phyloP scores from a whole-genome alignment of 352 stramenopile genomes.

The Phytophthora aleatoria region DNA sequence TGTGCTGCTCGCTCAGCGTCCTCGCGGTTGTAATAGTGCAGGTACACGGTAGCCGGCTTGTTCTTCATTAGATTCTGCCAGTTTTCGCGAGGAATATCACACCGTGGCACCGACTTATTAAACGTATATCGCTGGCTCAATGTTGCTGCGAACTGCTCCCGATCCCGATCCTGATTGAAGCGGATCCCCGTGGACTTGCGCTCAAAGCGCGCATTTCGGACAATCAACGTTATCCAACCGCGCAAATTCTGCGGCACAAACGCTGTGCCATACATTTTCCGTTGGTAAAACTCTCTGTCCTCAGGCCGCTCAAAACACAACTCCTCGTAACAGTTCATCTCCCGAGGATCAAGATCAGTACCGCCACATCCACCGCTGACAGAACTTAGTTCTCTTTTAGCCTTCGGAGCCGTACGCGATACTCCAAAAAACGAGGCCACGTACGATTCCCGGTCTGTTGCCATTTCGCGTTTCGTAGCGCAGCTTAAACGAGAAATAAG shows the following conservation, averaged over 20 bases:
- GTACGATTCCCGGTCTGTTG: constrained; percentile 24
- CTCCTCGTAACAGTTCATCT: constrained; percentile 46
- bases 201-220: constrained; percentile 54
- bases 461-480: constrained; percentile 37
- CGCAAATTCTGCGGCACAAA: constrained; percentile 58
- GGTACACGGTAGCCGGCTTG: constrained; percentile 36
- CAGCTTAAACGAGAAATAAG: constrained; percentile 38
- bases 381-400: constrained; percentile 14
- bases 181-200: constrained; percentile 63
- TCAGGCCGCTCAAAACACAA: constrained; percentile 42
- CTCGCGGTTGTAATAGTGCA: constrained; percentile 65
- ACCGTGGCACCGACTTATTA: constrained; percentile 52
- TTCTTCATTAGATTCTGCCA: constrained; percentile 59
- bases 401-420: constrained; percentile 24
- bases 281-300: constrained; percentile 54
- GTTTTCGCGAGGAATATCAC: constrained; percentile 60
- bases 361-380: constrained; percentile 2
- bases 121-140: constrained; percentile 58
- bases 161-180: constrained; percentile 65
- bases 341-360: constrained; percentile 2
- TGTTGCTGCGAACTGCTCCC: constrained; percentile 49
- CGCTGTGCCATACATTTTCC: constrained; percentile 55
- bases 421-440: constrained; percentile 44
- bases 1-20: constrained; percentile 46
- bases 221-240: constrained; percentile 45